phyloP scores from a whole-genome alignment of 805 yeast species.

The Metschnikowia picachoensis region DNA sequence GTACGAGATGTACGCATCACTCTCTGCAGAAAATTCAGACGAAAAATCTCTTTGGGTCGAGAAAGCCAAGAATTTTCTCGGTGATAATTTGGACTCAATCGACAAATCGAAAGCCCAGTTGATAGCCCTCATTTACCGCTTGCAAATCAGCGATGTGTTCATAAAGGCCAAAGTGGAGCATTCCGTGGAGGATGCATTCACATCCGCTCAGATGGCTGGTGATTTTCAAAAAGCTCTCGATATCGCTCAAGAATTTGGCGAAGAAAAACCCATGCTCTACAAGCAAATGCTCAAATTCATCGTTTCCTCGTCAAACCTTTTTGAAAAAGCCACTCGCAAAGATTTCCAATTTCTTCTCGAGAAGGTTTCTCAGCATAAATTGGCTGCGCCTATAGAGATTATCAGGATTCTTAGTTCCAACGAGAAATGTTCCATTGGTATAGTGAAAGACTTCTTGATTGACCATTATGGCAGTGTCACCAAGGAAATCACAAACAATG shows the following conservation, averaged over 20 bases:
- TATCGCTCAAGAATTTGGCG: slow-evolving; percentile 58
- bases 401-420: slow-evolving; percentile 63
- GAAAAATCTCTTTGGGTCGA: slow-evolving; percentile 51
- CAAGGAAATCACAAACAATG: slow-evolving; percentile 65
- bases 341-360: slow-evolving; percentile 48
- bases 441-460: slow-evolving; percentile 64
- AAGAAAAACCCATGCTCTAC: slow-evolving; percentile 59
- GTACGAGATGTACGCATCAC: slow-evolving; percentile 72
- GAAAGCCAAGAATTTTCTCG: slow-evolving; percentile 57
- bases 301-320: slow-evolving; percentile 51
- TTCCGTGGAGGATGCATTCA: slow-evolving; percentile 56
- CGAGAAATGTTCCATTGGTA: slow-evolving; percentile 64
- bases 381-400: slow-evolving; percentile 73
- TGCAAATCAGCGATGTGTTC: slow-evolving; percentile 41
- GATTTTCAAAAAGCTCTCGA: slow-evolving; percentile 56
- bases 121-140: slow-evolving; percentile 52
- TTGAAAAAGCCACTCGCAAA: slow-evolving; percentile 48
- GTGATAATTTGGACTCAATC: slow-evolving; percentile 44
- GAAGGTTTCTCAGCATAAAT: slow-evolving; percentile 46
- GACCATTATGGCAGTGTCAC: slow-evolving; percentile 57
- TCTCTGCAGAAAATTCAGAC: slow-evolving; percentile 40
- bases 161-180: slow-evolving; percentile 36
- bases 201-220: slow-evolving; percentile 56
- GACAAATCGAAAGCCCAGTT: slow-evolving; percentile 55
- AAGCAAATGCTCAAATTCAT: slow-evolving; percentile 61